These are phyloP conservation scores for Austroboletus niveus DNA, from an alignment of 1,284 basidiomycete species.

Conservation along the genomic window DNA sequence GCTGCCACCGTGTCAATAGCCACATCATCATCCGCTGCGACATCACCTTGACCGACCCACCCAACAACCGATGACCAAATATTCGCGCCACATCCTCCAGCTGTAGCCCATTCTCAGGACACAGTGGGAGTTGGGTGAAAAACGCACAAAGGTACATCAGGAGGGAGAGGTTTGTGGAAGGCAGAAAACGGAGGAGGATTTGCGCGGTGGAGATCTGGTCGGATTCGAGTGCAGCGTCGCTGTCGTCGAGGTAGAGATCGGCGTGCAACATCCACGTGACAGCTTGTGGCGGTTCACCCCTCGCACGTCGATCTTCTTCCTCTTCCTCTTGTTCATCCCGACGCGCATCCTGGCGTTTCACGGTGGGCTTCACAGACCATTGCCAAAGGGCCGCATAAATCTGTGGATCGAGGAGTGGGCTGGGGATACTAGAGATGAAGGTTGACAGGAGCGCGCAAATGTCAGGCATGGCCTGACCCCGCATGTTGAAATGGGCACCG, in stretches of 20 bases:
- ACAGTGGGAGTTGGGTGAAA: conserved; percentile 40
- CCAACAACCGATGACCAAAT: conserved; percentile 29
- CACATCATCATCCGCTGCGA: conserved; percentile 34
- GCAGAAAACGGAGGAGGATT: conserved; percentile 59
- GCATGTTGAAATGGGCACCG: conserved; percentile 38
- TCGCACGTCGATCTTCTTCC: conserved; percentile 26
- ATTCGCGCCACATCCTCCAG: conserved; percentile 34
- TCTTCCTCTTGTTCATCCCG: conserved; percentile 22
- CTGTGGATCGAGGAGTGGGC: conserved; percentile 44
- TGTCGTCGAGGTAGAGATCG: conserved; percentile 11
- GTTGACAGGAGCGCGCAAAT: conserved; percentile 59
- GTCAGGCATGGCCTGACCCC: conserved; percentile 53
- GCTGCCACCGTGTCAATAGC: conserved; percentile 27
- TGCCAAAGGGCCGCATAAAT: conserved; percentile 50
- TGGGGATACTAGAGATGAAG: conserved; percentile 56
- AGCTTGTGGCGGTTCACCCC: conserved; percentile 14
- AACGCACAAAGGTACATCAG: conserved; percentile 64
- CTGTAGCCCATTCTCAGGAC: conserved; percentile 31
- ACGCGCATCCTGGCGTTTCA: conserved; percentile 34
- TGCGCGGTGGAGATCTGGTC: conserved; percentile 46
- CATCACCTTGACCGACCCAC: conserved; percentile 20
- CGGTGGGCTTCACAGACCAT: conserved; percentile 48
- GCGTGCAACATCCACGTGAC: conserved; percentile 3
- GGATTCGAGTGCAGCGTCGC: conserved; percentile 26
- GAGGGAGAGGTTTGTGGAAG: conserved; percentile 53